phyloP scores from a whole-genome alignment of 371 early-diverging fungal species.

The Syncephalastrum contaminatum region DNA sequence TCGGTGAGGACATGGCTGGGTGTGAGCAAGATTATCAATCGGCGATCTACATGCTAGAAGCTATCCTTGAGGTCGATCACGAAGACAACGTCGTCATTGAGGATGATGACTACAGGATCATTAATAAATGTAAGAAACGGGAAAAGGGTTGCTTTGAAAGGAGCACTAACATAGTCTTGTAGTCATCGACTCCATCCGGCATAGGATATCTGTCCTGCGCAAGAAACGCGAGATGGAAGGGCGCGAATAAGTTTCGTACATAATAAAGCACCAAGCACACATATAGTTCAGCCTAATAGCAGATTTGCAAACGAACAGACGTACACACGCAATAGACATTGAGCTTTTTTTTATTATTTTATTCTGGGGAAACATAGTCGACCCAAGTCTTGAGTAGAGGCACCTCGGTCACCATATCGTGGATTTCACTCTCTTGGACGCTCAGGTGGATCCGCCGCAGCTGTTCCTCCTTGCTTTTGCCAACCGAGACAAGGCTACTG shows the following conservation, averaged over 20 bases:
- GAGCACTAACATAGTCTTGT: constrained; percentile 4
- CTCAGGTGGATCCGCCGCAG: constrained; percentile 47
- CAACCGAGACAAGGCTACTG: constrained; percentile 63
- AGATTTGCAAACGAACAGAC: no score
- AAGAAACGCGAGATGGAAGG: constrained; percentile 28
- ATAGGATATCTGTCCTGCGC: constrained; percentile 39
- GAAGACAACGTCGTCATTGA: constrained; percentile 52
- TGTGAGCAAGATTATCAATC: constrained; percentile 78
- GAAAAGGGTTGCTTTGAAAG: neutral
- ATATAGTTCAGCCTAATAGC: no score
- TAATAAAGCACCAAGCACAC: no score
- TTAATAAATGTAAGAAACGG: constrained; percentile 54
- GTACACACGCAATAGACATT: no score
- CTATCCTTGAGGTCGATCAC: constrained; percentile 59
- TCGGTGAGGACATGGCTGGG: constrained; percentile 58
- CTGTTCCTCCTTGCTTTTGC: constrained; percentile 52
- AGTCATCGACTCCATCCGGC: constrained; percentile 51
- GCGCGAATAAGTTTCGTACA: neutral
- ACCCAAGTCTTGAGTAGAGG: constrained; percentile 19
- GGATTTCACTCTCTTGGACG: constrained; percentile 48
- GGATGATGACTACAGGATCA: constrained; percentile 56
- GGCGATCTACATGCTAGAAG: constrained; percentile 78
- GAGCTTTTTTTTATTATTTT: neutral
- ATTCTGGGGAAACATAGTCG: neutral
- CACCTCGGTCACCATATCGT: constrained; percentile 39